These are phyloP conservation scores for Elsinoe ampelina DNA, from an alignment of 2,329 filamentous ascomycete species.

Conservation along the genomic window DNA sequence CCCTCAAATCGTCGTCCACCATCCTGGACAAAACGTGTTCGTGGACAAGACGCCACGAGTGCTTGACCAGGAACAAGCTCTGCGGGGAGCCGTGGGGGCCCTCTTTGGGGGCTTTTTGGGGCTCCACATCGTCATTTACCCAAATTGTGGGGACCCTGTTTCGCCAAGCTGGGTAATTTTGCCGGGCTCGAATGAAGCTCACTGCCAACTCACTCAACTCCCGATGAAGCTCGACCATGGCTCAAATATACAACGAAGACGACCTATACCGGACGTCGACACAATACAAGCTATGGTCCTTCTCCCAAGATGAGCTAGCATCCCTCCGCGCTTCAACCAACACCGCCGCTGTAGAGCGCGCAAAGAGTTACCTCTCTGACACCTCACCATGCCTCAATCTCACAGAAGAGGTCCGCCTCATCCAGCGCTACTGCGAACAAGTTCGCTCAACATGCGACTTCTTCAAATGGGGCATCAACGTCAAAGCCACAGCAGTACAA, in stretches of 20 bases:
- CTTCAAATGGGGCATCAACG: constrained; percentile 51
- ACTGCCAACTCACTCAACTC: background rate
- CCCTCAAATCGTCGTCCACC: background rate
- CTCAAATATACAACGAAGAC: constrained; percentile 62
- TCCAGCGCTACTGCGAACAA: constrained; percentile 64
- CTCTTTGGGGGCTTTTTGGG: background rate
- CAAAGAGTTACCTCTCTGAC: constrained; percentile 44
- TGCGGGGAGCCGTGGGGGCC: background rate
- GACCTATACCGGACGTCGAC: constrained; percentile 81
- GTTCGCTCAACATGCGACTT: constrained; percentile 42
- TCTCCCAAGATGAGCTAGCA: constrained; percentile 62
- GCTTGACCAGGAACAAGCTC: constrained; percentile 1
- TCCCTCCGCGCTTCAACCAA: constrained; percentile 72
- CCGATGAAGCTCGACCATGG: constrained; percentile 6
- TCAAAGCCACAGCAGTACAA: constrained; percentile 70
- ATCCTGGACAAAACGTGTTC: background rate
- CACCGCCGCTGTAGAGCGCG: constrained; percentile 60
- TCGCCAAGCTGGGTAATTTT: constrained; percentile 8
- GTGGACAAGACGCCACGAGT: background rate
- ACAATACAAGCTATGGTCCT: constrained; percentile 90
- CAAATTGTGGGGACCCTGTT: background rate
- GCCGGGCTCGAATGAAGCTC: constrained; percentile 5
- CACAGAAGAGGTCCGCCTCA: constrained; percentile 71
- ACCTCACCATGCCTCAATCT: constrained; percentile 61
- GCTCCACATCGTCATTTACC: background rate